A percentile compares a stretch with the other conserved stretches of the same genome.
phyloP scores from a whole-genome alignment of 352 stramenopile species.

The Pythium oligandrum region DNA sequence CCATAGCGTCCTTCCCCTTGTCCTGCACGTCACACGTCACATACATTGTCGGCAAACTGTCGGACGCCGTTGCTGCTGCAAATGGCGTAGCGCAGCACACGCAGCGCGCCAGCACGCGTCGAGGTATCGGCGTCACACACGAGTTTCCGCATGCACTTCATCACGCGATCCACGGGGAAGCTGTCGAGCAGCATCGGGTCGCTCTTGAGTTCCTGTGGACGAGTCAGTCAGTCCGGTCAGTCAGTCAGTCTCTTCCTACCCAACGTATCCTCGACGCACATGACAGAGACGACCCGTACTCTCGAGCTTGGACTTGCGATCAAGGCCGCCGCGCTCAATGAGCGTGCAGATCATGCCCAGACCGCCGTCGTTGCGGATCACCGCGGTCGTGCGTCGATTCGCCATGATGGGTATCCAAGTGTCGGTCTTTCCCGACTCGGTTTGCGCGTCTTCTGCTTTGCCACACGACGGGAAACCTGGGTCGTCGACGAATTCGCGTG shows the following conservation, averaged over 20 bases:
- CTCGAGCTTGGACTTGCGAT: slow-evolving; percentile 87
- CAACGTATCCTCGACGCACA: slow-evolving; percentile 24
- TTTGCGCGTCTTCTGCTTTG: too few species aligned
- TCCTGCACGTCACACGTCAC: neutral
- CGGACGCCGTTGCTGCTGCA: slow-evolving; percentile 70
- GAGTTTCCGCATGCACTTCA: slow-evolving; percentile 73
- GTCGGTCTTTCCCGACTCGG: neutral
- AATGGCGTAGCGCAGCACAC: slow-evolving; percentile 82
- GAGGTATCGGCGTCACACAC: slow-evolving; percentile 78
- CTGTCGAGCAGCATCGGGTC: slow-evolving; percentile 78
- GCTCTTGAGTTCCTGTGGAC: slow-evolving; percentile 72
- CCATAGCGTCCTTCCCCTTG: neutral
- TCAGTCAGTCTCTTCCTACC: neutral
- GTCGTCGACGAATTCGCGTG: too few species aligned
- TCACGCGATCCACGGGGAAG: slow-evolving; percentile 76
- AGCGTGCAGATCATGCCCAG: slow-evolving; percentile 79
- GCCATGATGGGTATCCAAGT: slow-evolving; percentile 17
- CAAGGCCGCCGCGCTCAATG: slow-evolving; percentile 75
- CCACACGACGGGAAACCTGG: too few species aligned
- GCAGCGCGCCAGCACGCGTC: slow-evolving; percentile 63
- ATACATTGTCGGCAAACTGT: slow-evolving; percentile 58
- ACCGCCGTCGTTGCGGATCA: slow-evolving; percentile 37
- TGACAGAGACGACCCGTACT: slow-evolving; percentile 79
- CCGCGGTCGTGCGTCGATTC: slow-evolving; percentile 23
- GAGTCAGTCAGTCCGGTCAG: neutral